Base-by-base conservation (phyloP, 1,284 basidiomycete genomes). In the Naganishia sp. region DNA sequence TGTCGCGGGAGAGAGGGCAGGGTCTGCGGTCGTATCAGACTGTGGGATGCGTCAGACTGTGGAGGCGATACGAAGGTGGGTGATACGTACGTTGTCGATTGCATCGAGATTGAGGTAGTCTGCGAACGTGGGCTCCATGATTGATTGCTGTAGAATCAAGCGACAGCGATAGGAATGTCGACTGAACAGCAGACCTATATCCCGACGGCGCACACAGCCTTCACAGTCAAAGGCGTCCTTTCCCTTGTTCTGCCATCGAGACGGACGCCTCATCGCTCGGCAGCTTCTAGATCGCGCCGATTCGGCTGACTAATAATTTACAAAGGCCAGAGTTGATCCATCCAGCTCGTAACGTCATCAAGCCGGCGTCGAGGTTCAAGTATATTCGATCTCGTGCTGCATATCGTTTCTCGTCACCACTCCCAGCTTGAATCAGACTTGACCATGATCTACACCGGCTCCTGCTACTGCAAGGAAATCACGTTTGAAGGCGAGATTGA, bases 381-480 rank as follows among this genome's bases (percentile, higher is more conserved):
- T 3, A 39, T 9, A 39, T 39, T 39, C 35, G 2, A n/a, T n/a
- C n/a, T n/a, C n/a, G n/a, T 4, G 10, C 10, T 2, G 10, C 35
- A 6, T 6, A 13, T 13, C 35, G 13, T 10, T 3, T 2, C 35
- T 39, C 10, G 35, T 39, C 35, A 6, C 7, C 7, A 28, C 28
- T 28, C 28, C 28, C 28, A 28, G 28, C 28, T 2, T 28, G 28
- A 5, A 28, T 28, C 28, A 28, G 35, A 4, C 35, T 6, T 39
- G 15, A 51, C 23, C 32, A 61, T 61, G 58, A 61, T 61, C 47
- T 60, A 51, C 47, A 61, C 47, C 31, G 58, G 58, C n/a, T 61
- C 58, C 39, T 61, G 58, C 47, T 61, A 61, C 47, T 51, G 58
- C 58, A 61, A 50, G 47, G 35, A 61, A 28, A 50, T 61, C 46